Conservation (phyloP, 306 rosid genomes). For the Cucurbita maxima region DNA sequence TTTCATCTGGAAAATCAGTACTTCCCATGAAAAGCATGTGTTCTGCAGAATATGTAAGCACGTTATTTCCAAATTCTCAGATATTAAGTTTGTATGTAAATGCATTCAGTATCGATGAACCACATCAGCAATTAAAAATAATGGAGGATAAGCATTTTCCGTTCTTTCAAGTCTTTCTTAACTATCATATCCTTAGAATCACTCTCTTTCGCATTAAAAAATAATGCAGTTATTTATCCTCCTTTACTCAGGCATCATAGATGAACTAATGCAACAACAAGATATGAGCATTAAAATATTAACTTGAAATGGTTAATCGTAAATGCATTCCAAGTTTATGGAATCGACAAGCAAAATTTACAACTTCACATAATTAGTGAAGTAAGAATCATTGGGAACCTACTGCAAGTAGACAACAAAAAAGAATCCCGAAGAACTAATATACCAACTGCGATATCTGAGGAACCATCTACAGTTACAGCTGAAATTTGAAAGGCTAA, state of each 20-base stretch:
- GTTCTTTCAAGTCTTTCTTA: too few species aligned
- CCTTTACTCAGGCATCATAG: too few species aligned
- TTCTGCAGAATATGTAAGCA: constrained; percentile 38
- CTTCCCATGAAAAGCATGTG: constrained; percentile 99
- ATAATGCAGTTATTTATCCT: too few species aligned
- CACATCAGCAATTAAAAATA: background rate
- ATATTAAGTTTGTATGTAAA: background rate
- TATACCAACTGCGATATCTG: background rate
- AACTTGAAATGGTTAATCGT: background rate
- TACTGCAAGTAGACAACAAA: background rate
- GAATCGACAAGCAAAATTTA: background rate
- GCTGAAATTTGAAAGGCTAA: background rate
- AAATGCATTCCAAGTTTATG: background rate
- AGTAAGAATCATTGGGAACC: background rate
- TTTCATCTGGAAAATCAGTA: constrained; percentile 81
- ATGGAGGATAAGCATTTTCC: too few species aligned
- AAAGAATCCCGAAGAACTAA: background rate
- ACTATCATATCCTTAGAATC: too few species aligned
- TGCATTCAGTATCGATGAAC: background rate
- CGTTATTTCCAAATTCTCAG: background rate
- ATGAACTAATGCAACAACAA: background rate
- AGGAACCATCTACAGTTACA: background rate
- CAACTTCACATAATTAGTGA: background rate
- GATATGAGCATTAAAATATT: background rate
- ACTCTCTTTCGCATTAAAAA: too few species aligned